Base-by-base conservation (phyloP, 2,329 filamentous ascomycete genomes). In the Penicillium verrucosum region DNA sequence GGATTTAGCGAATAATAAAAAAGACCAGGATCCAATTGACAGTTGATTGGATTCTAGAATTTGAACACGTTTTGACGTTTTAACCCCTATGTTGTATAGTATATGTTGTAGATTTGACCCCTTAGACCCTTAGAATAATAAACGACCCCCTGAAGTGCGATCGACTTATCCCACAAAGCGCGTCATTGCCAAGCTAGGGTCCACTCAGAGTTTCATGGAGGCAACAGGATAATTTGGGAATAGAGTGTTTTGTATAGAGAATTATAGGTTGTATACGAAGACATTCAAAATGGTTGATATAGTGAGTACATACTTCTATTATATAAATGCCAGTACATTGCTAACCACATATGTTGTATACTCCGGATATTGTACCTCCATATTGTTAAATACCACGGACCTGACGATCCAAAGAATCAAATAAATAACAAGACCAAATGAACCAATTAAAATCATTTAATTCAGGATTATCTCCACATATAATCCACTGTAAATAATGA, bases 141-240 rank as follows among this genome's bases (percentile, higher is more conserved):
- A 47, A 47, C 40, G 40, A 18, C 27, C 48, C 53, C 47, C 53
- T 51, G 32, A 55, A 21, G 30, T 42, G 40, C 16, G 54, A 56
- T 56, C 54, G 54, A 36, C 53, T 34, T 43, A 38, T 18, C 27
- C 42, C 10, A 34, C 4, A 9, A 47, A 36, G 29, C 34, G 53
- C 54, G 48, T 56, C 54, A 52, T 46, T 21, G 34, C 54, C 53
- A 56, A 56, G 40, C 34, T 16, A 42, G n/a, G 12, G 34, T 23
- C 45, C 52, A 54, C 51, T 36, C 29, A 7, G 18, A 18, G 41
- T 25, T 45, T 52, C 18, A 45, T 30, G 27, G 25, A 44, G n/a
- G 25, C 42, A 27, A 1, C 25, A 21, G 6, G 7, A 21, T 30
- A 45, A 30, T 37, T 34, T 6, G 32, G 32, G 32, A 12, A 14